Conservation (phyloP, 768 basidiomycete species). For the Lactarius sp. region DNA sequence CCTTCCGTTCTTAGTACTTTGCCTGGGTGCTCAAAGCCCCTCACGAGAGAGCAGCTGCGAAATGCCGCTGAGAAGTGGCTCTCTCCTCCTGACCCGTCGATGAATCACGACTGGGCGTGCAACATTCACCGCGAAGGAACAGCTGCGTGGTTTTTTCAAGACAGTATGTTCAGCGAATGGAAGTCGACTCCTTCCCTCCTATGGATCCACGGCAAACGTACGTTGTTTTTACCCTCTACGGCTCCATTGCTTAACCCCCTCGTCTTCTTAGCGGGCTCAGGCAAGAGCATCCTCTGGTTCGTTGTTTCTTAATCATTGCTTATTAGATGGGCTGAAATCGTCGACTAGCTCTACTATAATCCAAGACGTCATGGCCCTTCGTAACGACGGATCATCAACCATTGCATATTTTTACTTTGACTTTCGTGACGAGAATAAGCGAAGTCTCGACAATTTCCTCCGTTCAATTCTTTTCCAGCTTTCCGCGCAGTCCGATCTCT, state of each 20-base stretch:
- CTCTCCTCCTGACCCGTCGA: not conserved
- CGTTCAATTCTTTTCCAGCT: not conserved
- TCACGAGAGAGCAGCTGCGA: no score
- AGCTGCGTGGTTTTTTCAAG: not conserved
- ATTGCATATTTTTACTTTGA: no score
- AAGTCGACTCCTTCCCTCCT: not conserved
- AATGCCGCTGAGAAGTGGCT: not conserved
- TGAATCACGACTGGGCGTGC: not conserved
- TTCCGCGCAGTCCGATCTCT: not conserved
- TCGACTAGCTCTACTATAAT: no score
- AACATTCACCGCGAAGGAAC: not conserved
- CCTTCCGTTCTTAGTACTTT: no score
- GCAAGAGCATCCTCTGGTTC: no score
- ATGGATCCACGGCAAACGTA: constrained; percentile 1
- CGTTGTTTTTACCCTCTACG: not conserved
- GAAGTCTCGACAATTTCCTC: not conserved
- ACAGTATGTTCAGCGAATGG: not conserved
- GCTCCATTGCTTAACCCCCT: no score
- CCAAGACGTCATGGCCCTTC: no score
- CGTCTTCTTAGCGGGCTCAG: no score
- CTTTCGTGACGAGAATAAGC: not conserved
- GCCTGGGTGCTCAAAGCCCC: no score
- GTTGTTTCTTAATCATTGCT: no score
- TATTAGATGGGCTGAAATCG: no score
- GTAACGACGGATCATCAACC: no score